Percentiles rank a stretch among this genome's conserved stretches.
These are phyloP conservation scores for Podosphaera xanthii DNA, from an alignment of 2,329 filamentous ascomycete genomes.

Conservation along the genomic window DNA sequence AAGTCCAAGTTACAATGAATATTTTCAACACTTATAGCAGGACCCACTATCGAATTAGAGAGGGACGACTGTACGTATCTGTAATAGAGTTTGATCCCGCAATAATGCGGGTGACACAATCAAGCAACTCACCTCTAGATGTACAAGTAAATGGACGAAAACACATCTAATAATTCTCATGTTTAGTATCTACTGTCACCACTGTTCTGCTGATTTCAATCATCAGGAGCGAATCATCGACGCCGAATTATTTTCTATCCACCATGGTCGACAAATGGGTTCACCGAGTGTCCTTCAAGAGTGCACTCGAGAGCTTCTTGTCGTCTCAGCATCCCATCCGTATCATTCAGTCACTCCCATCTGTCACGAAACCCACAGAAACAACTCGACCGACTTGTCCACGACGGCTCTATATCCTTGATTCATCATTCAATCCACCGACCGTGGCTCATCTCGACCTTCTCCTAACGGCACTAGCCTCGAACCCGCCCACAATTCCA, in stretches of 20 bases:
- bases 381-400: not conserved
- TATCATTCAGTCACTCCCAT: not conserved
- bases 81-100: too few relatives aligned
- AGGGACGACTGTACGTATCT: too few relatives aligned
- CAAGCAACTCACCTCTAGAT: too few relatives aligned
- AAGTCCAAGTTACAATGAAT: too few relatives aligned
- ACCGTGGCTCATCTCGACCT: constrained; percentile 37
- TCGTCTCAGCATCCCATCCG: not conserved
- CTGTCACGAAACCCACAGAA: not conserved
- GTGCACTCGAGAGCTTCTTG: not conserved
- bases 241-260: not conserved
- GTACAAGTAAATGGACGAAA: too few relatives aligned
- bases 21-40: too few relatives aligned
- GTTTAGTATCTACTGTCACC: too few relatives aligned
- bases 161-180: too few relatives aligned
- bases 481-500: constrained; percentile 7
- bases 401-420: constrained; percentile 29
- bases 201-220: not conserved
- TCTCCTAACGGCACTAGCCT: constrained; percentile 24
- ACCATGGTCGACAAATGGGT: not conserved
- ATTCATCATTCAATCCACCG: constrained; percentile 48
- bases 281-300: not conserved
- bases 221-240: not conserved
- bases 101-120: too few relatives aligned
- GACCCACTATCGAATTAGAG: too few relatives aligned